Conservation (phyloP, 352 stramenopile species). For the Phytophthora sp. region DNA sequence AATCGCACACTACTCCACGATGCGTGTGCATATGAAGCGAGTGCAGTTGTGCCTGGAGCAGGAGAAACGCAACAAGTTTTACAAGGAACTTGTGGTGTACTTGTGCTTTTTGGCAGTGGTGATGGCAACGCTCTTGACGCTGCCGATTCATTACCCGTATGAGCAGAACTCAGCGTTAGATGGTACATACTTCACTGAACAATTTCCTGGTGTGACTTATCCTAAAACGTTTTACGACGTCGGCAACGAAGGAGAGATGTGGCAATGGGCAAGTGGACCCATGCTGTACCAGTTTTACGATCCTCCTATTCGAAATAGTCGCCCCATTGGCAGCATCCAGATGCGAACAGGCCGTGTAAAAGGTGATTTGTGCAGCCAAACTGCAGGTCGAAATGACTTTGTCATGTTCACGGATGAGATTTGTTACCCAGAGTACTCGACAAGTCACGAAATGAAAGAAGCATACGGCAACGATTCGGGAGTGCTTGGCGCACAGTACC, state of each 20-base stretch:
- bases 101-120: conserved; percentile 70
- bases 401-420: conserved; percentile 76
- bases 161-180: conserved; percentile 70
- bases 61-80: conserved; percentile 86
- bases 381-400: conserved; percentile 50
- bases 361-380: conserved; percentile 57
- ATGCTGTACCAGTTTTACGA: conserved; percentile 80
- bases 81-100: conserved; percentile 80
- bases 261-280: conserved; percentile 70
- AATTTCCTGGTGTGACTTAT: conserved; percentile 63
- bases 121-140: conserved; percentile 63
- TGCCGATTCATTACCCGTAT: conserved; percentile 77
- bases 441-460: conserved; percentile 44
- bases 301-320: conserved; percentile 64
- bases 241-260: conserved; percentile 71
- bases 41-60: conserved; percentile 82
- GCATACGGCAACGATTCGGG: conserved; percentile 53
- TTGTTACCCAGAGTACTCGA: conserved; percentile 72
- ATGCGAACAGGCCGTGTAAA: conserved; percentile 67
- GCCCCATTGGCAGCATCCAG: conserved; percentile 66
- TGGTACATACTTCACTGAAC: conserved; percentile 71
- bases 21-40: conserved; percentile 87
- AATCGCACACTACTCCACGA: conserved; percentile 77
- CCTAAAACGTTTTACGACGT: conserved; percentile 74
- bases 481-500: conserved; percentile 44